Base-by-base conservation (phyloP, 1,284 basidiomycete species). In the Leccinum subfulvum region DNA sequence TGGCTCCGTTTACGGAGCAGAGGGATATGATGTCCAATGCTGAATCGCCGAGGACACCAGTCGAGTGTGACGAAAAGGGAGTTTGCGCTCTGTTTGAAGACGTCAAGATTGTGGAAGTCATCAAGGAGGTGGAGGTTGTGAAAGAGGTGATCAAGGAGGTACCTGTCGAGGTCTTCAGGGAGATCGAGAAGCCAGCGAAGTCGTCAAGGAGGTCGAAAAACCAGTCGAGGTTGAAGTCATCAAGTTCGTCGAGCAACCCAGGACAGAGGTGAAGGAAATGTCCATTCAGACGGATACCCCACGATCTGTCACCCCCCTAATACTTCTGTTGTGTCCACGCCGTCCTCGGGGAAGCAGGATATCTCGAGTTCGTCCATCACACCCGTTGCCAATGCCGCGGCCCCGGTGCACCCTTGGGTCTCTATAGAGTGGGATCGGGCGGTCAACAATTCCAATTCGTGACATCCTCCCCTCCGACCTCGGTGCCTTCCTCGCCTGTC, bases 361-460 rank as follows among this genome's bases (percentile, higher is more conserved):
- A 35, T 67, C 39, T 69, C 73, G n/a, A 69, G 58, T 6, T 73
- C 73, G 13, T 73, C 74, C 18, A 65, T 73, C 49, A 73, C 73
- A 0, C 67, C 71, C 1, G 65, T 76, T 11, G 65, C 70, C 14
- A 61, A 67, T 49, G 0, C 76, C 16, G 56, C 68, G 10, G 59
- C 68, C 62, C 56, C 65, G 56, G 76, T 75, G 9, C 72, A 3
- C 69, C 70, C 6, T 64, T 67, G 35, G 78, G 80, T 23, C 76
- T 87, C 37, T 87, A 83, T 68, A 81, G 80, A 49, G 82, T 91
- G 47, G 88, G 88, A 3, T 78, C 83, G 2, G 75, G 76, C 59
- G 72, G 79, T 23, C 89, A 91, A 53, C 89, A 87, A 68, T 92
- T 92, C 86, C 89, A 91, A 69, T 91, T 90, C 70, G 81, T 92